Conservation (phyloP, 2,329 filamentous ascomycete genomes). For the Whalleya microplaca region DNA sequence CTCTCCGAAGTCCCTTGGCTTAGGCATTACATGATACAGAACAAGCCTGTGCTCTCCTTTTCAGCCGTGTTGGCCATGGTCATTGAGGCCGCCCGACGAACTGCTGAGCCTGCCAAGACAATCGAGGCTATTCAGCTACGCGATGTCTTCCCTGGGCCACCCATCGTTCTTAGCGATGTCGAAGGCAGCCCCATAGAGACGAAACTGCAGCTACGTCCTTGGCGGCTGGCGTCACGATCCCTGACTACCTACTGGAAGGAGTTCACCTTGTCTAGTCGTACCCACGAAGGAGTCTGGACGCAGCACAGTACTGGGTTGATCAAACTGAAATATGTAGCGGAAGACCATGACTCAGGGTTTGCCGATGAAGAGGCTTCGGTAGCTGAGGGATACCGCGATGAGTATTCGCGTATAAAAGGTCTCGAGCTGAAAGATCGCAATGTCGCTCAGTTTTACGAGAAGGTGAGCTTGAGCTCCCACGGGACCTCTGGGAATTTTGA, state of each 20-base stretch:
- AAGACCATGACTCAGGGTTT: constrained; percentile 29
- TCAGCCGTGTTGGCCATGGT: constrained; percentile 43
- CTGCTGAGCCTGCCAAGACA: constrained; percentile 28
- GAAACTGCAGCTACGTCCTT: constrained; percentile 34
- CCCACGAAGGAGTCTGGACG: constrained; percentile 32
- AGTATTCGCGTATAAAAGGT: constrained; percentile 28
- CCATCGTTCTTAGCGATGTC: constrained; percentile 31
- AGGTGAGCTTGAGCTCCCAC: constrained; percentile 6
- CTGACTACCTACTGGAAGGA: constrained; percentile 36
- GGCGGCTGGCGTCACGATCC: constrained; percentile 33
- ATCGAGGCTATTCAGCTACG: constrained; percentile 37
- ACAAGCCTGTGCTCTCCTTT: constrained; percentile 53
- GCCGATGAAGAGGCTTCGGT: constrained; percentile 27
- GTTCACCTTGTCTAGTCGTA: constrained; percentile 32
- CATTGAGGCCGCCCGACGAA: constrained; percentile 40
- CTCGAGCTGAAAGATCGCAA: constrained; percentile 22
- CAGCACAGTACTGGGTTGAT: constrained; percentile 35
- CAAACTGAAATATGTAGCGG: constrained; percentile 31
- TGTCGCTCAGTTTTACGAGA: constrained; percentile 31
- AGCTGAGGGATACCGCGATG: constrained; percentile 29
- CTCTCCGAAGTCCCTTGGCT: constrained; percentile 47
- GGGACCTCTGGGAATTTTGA: no score
- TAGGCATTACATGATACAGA: constrained; percentile 52
- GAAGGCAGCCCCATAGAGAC: constrained; percentile 33
- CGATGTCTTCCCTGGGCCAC: constrained; percentile 34